phyloP scores from a whole-genome alignment of 2,329 filamentous ascomycete species.

The Byssochlamys sp. region DNA sequence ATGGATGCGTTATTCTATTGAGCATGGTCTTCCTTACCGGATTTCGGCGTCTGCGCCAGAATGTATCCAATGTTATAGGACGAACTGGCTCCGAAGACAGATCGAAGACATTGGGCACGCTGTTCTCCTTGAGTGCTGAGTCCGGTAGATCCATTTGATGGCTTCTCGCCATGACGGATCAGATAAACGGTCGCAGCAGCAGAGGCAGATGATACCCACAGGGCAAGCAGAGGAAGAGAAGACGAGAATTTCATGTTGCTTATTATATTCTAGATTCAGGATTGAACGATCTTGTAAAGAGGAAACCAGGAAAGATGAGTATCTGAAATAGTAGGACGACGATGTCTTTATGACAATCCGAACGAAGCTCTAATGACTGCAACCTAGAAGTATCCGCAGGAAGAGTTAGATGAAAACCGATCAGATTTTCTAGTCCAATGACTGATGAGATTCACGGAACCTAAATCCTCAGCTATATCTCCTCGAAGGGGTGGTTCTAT shows the following conservation, averaged over 20 bases:
- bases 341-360: not conserved
- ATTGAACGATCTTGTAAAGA: not conserved
- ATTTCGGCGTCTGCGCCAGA: slow-evolving; percentile 47
- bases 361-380: not conserved
- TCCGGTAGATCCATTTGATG: slow-evolving; percentile 38
- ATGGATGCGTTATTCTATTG: not conserved
- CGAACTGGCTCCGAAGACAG: slow-evolving; percentile 46
- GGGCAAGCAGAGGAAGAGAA: not conserved
- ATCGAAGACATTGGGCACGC: slow-evolving; percentile 51
- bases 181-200: slow-evolving; percentile 47
- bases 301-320: not conserved
- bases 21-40: slow-evolving; percentile 14
- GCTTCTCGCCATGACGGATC: slow-evolving; percentile 58
- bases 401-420: not conserved
- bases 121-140: slow-evolving; percentile 44
- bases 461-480: not conserved
- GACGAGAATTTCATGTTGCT: not conserved
- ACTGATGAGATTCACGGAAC: not conserved
- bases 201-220: slow-evolving; percentile 1
- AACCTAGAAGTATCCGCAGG: not conserved
- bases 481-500: not conserved
- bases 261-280: not conserved
- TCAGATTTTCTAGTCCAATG: not conserved
- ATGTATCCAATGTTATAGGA: slow-evolving; percentile 50
- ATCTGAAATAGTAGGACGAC: not conserved